Evolutionary conservation across 2,329 filamentous ascomycete species (phyloP), one percentile per base, ranked within the genome.

Genomic region (Sclerotinia subarctica): DNA sequence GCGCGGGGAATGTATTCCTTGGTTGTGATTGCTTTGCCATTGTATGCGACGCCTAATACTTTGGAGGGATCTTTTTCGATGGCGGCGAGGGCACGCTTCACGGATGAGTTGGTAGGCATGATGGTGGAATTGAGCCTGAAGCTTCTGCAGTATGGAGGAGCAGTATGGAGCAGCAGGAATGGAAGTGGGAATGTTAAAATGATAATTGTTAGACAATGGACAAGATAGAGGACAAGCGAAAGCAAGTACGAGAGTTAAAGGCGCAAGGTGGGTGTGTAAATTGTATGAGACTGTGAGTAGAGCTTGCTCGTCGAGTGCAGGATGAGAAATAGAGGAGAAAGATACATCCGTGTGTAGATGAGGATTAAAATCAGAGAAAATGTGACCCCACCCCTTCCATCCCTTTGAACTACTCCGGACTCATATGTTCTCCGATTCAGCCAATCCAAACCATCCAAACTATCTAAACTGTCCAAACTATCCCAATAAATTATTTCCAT

Each of bases 1-100:
- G 72, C 73, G 69, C 74, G 76, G 21, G 77, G 74, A 24, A 80
- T 72, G 21, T 75, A 77, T 26, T 75, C 69, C 21, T 77, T 77
- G 7, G 78, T 74, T 35, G 74, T 72, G 57, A 78, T 71, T 46
- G 72, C 71, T 17, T 77, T 70, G 10, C 59, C 67, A n/a, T 74
- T 74, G 24, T 79, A 60, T 15, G 58, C 75, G 57, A 80, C 63
- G n/a, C 73, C 74, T 4, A 80, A 72, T 19, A 78, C 32, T 60
- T 79, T 79, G 54, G 77, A 75, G 17, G 72, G 68, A 56, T 79
- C 77, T 17, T 70, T 70, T 42, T 69, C 52, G 6, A 69, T 64
- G 17, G 51, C 13, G 21, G 13, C 26, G n/a, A 70, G 32, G 42
- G 21, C 52, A 11, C 32, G 26, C 32, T 70, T 58, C 11, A 68